Conservation (phyloP, 306 rosid genomes). For the Luffa aegyptiaca region DNA sequence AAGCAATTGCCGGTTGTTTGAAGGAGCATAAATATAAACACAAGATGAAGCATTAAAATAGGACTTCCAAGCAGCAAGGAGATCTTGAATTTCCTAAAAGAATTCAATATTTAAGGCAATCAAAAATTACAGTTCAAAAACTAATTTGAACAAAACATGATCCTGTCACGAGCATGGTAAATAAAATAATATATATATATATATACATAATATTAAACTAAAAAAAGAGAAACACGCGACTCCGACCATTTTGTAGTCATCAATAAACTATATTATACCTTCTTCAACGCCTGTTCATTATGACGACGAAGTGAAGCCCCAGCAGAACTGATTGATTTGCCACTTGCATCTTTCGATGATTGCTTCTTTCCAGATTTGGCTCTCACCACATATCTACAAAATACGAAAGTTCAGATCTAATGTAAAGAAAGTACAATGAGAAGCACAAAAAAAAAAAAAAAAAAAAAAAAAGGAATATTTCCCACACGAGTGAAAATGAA, state of each 20-base stretch:
- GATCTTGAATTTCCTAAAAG: constrained; percentile 85
- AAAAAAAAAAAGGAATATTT: background rate
- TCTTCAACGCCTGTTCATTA: constrained; percentile 79
- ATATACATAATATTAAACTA: background rate
- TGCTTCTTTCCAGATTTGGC: constrained; percentile 93
- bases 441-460: background rate
- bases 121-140: constrained; percentile 5
- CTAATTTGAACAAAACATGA: background rate
- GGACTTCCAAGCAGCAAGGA: constrained; percentile 72
- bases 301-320: constrained; percentile 90
- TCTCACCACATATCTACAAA: constrained; percentile 80
- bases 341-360: constrained; percentile 86
- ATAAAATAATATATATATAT: too few relatives aligned
- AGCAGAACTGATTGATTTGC: constrained; percentile 71
- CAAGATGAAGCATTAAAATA: constrained; percentile 70
- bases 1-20: constrained; percentile 73
- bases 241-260: background rate
- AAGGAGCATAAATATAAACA: constrained; percentile 64
- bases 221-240: background rate
- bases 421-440: background rate
- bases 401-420: constrained; percentile 8
- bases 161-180: background rate
- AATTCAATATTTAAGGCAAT: constrained; percentile 15
- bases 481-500: background rate
- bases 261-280: constrained; percentile 21